These are phyloP conservation scores for Pseudogymnoascus sp. DNA, from an alignment of 2,329 filamentous ascomycete species.

Conservation along the genomic window DNA sequence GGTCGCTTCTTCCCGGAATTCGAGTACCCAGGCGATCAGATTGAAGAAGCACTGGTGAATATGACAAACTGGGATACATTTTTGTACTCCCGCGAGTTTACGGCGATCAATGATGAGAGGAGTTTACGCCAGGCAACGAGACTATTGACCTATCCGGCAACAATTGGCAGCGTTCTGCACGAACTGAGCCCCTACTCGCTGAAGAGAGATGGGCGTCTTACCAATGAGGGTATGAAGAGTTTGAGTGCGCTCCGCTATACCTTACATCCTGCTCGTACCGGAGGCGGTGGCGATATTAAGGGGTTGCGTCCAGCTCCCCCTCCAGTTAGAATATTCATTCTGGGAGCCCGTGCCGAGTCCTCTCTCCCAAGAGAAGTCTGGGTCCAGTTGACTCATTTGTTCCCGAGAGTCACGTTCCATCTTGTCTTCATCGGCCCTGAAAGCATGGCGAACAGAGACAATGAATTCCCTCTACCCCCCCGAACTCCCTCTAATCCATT, in stretches of 20 bases:
- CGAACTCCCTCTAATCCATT: slow-evolving; percentile 83
- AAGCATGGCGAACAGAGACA: slow-evolving; percentile 88
- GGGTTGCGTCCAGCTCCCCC: slow-evolving; percentile 78
- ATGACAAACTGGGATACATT: slow-evolving; percentile 99
- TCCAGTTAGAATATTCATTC: slow-evolving; percentile 82
- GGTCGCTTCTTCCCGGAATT: slow-evolving; percentile 92
- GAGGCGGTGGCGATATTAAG: slow-evolving; percentile 66
- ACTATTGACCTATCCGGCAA: slow-evolving; percentile 87
- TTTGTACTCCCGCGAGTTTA: slow-evolving; percentile 84
- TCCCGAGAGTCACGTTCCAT: slow-evolving; percentile 85
- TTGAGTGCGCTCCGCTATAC: slow-evolving; percentile 89
- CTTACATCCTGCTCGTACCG: slow-evolving; percentile 76
- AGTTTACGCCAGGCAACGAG: slow-evolving; percentile 89
- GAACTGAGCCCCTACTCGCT: slow-evolving; percentile 90
- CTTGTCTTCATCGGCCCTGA: slow-evolving; percentile 93
- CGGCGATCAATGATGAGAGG: slow-evolving; percentile 83
- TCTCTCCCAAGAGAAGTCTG: slow-evolving; percentile 90
- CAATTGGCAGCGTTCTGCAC: slow-evolving; percentile 83
- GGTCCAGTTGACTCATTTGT: slow-evolving; percentile 89
- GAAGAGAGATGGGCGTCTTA: slow-evolving; percentile 66
- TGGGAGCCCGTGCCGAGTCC: slow-evolving; percentile 94
- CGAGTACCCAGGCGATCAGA: slow-evolving; percentile 78
- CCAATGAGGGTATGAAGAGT: slow-evolving; percentile 84
- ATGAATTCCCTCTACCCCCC: slow-evolving; percentile 83
- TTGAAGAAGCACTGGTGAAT: slow-evolving; percentile 89